These are phyloP conservation scores for Hericium coralloides DNA, from an alignment of 768 basidiomycete species.

Conservation along the genomic window DNA sequence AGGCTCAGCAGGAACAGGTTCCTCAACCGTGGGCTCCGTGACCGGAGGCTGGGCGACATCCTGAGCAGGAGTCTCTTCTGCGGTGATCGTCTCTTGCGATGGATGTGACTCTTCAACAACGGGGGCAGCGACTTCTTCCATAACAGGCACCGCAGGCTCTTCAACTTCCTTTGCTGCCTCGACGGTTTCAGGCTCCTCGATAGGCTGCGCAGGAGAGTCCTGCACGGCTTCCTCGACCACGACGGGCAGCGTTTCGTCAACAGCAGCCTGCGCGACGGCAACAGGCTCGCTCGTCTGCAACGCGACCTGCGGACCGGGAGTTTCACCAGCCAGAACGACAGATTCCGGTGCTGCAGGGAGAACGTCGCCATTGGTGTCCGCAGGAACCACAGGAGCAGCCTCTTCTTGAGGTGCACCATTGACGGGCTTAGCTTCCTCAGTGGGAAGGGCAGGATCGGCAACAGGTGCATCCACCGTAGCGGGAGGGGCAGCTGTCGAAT, in stretches of 20 bases:
- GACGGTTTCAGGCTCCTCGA: neutral
- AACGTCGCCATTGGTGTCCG: slow-evolving; percentile 1
- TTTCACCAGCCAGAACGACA: slow-evolving; percentile 20
- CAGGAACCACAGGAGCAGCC: neutral
- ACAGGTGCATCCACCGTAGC: slow-evolving; percentile 9
- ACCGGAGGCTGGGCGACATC: neutral
- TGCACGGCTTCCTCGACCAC: neutral
- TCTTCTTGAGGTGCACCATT: slow-evolving; percentile 2
- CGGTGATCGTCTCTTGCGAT: neutral
- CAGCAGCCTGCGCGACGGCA: neutral
- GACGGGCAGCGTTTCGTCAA: neutral
- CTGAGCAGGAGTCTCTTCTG: too few relatives aligned
- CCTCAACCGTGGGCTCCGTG: neutral
- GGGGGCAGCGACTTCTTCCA: slow-evolving; percentile 4
- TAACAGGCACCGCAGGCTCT: slow-evolving; percentile 4
- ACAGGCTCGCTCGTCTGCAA: slow-evolving; percentile 23
- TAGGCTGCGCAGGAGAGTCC: too few relatives aligned
- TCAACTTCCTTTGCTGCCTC: neutral
- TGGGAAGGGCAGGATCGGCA: slow-evolving; percentile 5
- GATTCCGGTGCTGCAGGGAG: slow-evolving; percentile 23
- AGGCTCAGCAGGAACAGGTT: slow-evolving; percentile 6
- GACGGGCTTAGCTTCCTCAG: neutral
- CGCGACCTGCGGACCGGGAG: slow-evolving; percentile 21
- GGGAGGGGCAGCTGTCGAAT: neutral
- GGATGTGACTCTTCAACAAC: neutral